Conservation (phyloP, 805 yeast species). For the Wickerhamomyces sydowiorum region DNA sequence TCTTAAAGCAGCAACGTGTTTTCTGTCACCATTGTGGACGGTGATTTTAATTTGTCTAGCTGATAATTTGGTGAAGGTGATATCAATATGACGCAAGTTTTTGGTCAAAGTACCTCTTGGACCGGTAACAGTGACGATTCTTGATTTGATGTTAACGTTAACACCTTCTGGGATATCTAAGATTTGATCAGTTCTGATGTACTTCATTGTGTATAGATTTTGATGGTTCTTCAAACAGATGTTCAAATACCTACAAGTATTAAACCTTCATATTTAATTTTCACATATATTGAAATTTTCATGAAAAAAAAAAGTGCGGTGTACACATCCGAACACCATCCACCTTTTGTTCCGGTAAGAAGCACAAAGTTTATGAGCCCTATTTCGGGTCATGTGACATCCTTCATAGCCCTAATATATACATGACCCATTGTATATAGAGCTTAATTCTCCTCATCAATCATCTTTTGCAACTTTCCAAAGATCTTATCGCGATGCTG, state of each 20-base stretch:
- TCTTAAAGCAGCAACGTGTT: constrained; percentile 99
- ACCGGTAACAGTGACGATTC: constrained; percentile 85
- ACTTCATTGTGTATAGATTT: constrained; percentile 69
- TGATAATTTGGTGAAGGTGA: constrained; percentile 78
- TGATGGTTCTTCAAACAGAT: background rate
- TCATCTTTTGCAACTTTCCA: constrained; percentile 50
- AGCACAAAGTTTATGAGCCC: background rate
- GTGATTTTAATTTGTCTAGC: constrained; percentile 75
- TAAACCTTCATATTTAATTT: constrained; percentile 1
- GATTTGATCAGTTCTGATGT: constrained; percentile 81
- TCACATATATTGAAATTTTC: constrained; percentile 1
- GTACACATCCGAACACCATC: constrained; percentile 5
- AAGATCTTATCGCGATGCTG: constrained; percentile 59
- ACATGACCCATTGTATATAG: background rate
- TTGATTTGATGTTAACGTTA: constrained; percentile 84
- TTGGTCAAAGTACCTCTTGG: constrained; percentile 95
- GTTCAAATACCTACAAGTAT: background rate
- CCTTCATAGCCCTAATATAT: background rate
- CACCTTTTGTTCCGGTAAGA: background rate
- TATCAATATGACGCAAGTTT: constrained; percentile 91
- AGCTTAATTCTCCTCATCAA: constrained; percentile 28
- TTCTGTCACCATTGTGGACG: constrained; percentile 99
- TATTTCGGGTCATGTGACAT: too few relatives aligned
- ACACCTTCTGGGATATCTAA: constrained; percentile 91
- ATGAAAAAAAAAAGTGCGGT: background rate